Conservation (phyloP, 805 yeast genomes). For the Candida maris region DNA sequence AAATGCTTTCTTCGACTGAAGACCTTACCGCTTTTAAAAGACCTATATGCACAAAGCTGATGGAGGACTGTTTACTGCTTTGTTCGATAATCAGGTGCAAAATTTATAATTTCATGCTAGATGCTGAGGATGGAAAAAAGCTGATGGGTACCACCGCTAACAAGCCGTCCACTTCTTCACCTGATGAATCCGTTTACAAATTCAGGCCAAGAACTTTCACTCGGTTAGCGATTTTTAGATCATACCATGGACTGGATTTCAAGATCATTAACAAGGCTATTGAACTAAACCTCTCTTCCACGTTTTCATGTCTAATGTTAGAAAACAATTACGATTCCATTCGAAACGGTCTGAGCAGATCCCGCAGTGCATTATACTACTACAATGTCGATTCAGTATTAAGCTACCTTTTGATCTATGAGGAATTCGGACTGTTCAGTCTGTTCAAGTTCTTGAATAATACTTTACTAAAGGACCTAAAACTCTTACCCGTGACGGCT, state of each 20-base stretch:
- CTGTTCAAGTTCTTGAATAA: constrained; percentile 35
- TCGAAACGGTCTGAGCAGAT: constrained; percentile 8
- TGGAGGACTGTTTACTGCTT: constrained; percentile 31
- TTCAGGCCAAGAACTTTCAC: constrained; percentile 24
- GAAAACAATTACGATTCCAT: constrained; percentile 17
- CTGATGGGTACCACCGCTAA: constrained; percentile 18
- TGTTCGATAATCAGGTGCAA: constrained; percentile 34
- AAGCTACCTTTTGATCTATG: constrained; percentile 23
- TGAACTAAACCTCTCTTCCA: constrained; percentile 20
- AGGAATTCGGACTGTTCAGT: constrained; percentile 38
- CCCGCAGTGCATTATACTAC: constrained; percentile 10
- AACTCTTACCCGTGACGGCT: constrained; percentile 26
- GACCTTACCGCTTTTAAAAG: constrained; percentile 8
- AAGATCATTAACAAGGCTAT: constrained; percentile 25
- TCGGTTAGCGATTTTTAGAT: constrained; percentile 25
- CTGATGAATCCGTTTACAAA: constrained; percentile 15
- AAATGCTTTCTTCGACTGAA: constrained; percentile 14
- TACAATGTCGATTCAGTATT: constrained; percentile 18
- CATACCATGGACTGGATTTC: constrained; percentile 24
- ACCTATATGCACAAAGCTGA: constrained; percentile 8
- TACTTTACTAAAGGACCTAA: constrained; percentile 33
- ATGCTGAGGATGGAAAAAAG: constrained; percentile 17
- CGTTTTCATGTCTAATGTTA: constrained; percentile 19
- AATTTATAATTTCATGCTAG: constrained; percentile 16
- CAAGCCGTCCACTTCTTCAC: constrained; percentile 10